Percentiles rank a stretch among this genome's conserved stretches.
These are phyloP conservation scores for Asterionellopsis glacialis DNA, from an alignment of 108 stramenopile genomes.

Conservation along the genomic window DNA sequence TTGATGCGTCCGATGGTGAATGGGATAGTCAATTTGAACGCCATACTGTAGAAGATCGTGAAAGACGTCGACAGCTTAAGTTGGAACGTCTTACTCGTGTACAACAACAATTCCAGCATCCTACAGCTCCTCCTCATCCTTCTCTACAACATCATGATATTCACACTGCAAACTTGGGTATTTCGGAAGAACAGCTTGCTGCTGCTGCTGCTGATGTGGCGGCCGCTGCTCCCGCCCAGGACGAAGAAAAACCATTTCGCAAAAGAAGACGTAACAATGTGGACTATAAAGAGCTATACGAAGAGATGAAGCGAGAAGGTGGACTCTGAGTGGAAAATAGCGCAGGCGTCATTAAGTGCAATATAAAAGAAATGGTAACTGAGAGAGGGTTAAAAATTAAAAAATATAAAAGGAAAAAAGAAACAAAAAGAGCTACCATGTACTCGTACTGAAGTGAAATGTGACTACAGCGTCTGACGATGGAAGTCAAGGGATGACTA, in stretches of 20 bases:
- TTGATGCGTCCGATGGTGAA: constrained; percentile 65
- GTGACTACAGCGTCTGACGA: too few species aligned
- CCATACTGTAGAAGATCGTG: constrained; percentile 78
- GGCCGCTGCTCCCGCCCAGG: constrained; percentile 3
- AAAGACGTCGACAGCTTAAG: constrained; percentile 76
- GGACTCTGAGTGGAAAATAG: too few species aligned
- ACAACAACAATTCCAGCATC: constrained; percentile 3
- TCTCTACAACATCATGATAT: constrained; percentile 6
- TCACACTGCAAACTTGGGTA: too few species aligned
- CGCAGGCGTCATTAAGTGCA: too few species aligned
- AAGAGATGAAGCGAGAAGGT: constrained; percentile 82
- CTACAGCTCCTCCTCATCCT: constrained; percentile 16
- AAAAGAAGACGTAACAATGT: constrained; percentile 77
- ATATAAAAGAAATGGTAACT: too few species aligned
- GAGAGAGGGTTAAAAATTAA: too few species aligned
- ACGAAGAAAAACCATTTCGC: constrained; percentile 43
- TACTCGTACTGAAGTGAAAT: too few species aligned
- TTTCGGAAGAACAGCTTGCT: constrained; percentile 3
- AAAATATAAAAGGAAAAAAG: too few species aligned
- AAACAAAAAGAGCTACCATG: too few species aligned
- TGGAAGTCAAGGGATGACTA: too few species aligned
- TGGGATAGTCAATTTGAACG: constrained; percentile 85
- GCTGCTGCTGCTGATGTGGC: constrained; percentile 2
- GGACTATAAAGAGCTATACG: constrained; percentile 78
- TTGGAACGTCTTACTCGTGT: constrained; percentile 48